These are phyloP conservation scores for Fusarium sp. DNA, from an alignment of 2,329 filamentous ascomycete genomes.

Conservation along the genomic window DNA sequence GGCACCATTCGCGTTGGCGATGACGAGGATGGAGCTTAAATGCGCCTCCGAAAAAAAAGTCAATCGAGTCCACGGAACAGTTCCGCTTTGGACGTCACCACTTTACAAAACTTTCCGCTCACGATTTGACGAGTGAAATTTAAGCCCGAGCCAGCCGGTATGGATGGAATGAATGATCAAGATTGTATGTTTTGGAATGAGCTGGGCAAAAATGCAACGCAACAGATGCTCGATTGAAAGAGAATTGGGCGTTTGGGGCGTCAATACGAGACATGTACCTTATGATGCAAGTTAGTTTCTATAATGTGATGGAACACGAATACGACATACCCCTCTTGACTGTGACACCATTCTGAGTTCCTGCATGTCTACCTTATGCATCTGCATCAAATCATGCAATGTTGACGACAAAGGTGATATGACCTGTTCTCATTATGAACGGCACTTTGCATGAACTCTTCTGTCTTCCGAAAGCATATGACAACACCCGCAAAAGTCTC, in stretches of 20 bases:
- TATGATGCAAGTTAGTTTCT: background rate
- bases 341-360: background rate
- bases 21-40: conserved; percentile 45
- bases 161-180: conserved; percentile 2
- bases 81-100: background rate
- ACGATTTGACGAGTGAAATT: background rate
- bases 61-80: background rate
- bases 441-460: background rate
- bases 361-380: background rate
- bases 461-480: background rate
- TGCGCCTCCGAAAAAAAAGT: background rate
- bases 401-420: background rate
- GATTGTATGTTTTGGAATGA: background rate
- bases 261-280: conserved; percentile 3
- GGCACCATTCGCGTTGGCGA: conserved; percentile 52
- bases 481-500: background rate
- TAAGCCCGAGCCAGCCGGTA: background rate
- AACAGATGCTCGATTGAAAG: background rate
- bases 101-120: background rate
- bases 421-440: too few species aligned
- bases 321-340: background rate
- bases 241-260: conserved; percentile 11
- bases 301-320: background rate
- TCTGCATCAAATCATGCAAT: background rate
- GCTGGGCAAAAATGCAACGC: background rate